Evolutionary conservation across 805 yeast genomes (phyloP).

Genomic region (Cyberlindnera euphorbiiphila): DNA sequence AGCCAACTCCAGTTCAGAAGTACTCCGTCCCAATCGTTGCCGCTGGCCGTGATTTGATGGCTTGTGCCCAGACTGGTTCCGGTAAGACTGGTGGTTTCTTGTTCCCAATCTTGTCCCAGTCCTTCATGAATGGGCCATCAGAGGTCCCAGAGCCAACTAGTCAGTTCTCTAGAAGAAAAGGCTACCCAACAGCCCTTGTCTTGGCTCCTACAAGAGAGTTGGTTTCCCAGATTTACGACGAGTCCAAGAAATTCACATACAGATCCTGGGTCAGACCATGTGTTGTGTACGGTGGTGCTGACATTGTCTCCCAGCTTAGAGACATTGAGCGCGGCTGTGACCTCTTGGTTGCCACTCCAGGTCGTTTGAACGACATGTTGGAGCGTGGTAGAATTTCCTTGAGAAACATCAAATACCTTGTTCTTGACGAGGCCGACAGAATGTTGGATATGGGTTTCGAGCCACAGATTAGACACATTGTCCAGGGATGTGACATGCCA

Average conservation of each 20-base stretch:
- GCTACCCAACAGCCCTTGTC: constrained; percentile 90
- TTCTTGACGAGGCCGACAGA: constrained; percentile 98
- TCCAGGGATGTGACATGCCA: constrained; percentile 98
- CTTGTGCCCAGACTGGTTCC: constrained; percentile 97
- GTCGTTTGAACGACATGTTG: constrained; percentile 93
- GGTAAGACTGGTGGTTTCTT: constrained; percentile 99
- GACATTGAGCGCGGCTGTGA: constrained; percentile 93
- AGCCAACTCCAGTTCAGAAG: constrained; percentile 96
- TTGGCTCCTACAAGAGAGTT: constrained; percentile 99
- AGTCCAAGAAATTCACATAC: constrained; percentile 91
- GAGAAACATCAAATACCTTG: constrained; percentile 86
- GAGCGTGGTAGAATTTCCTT: constrained; percentile 94
- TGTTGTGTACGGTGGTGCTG: constrained; percentile 99
- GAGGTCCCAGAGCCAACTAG: constrained; percentile 42
- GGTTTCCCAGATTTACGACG: constrained; percentile 94
- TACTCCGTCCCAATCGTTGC: constrained; percentile 91
- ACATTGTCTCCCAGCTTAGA: constrained; percentile 80
- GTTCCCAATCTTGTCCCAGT: constrained; percentile 94
- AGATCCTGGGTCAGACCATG: constrained; percentile 98
- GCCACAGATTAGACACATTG: constrained; percentile 98
- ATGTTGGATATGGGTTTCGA: constrained; percentile 99
- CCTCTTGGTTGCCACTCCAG: constrained; percentile 96
- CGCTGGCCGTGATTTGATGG: constrained; percentile 88
- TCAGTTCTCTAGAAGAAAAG: constrained; percentile 65
- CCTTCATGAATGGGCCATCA: constrained; percentile 85